Evolutionary conservation across 2,329 filamentous ascomycete genomes (phyloP), one percentile per base, ranked within the genome.

Genomic region (Chalaropsis ovoidea): DNA sequence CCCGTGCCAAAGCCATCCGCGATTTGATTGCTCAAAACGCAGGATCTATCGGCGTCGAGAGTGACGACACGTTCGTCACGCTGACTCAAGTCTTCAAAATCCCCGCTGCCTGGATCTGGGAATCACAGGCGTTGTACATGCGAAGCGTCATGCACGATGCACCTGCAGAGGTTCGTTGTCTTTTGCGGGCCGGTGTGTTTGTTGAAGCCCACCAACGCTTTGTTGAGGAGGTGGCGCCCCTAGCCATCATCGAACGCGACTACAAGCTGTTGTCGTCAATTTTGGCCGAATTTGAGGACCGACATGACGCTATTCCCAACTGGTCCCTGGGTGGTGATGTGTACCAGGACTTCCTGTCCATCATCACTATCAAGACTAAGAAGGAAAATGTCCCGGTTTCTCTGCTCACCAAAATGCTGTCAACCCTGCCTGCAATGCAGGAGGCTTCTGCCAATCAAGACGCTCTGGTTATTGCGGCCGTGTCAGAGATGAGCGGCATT

Each of bases 171-270:
- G 88, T 93, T 10, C 81, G 87, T 65, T 94, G 86, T 71, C 84
- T 99, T 13, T 81, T 97, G 67, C 84, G 85, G 61, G 93, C 91
- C 1, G 82, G 83, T 47, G 85, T 89, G 52, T 88, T 86, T 75
- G 80, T 84, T 39, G 89, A 94, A 73, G 94, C 94, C 0, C 94
- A 97, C 75, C 82, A 85, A 35, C 89, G 93, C 0, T 86, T 99
- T 64, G 83, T 88, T 68, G 84, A 84, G 69, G 82, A 87, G 69
- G 91, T 97, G 39, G 94, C 89, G 0, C 94, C 94, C 0, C 80
- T 82, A 35, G 85, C 90, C 11, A 82, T 99, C 69, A 88, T 99
- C 68, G 88, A 90, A 72, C 86, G 87, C 54, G 87, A 96, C 73
- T 93, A 90, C 71, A 80, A 82, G 22, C 81, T 81, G 1, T 78